Conservation (phyloP, 2,329 filamentous ascomycete species). For the Trichoderma sp. region DNA sequence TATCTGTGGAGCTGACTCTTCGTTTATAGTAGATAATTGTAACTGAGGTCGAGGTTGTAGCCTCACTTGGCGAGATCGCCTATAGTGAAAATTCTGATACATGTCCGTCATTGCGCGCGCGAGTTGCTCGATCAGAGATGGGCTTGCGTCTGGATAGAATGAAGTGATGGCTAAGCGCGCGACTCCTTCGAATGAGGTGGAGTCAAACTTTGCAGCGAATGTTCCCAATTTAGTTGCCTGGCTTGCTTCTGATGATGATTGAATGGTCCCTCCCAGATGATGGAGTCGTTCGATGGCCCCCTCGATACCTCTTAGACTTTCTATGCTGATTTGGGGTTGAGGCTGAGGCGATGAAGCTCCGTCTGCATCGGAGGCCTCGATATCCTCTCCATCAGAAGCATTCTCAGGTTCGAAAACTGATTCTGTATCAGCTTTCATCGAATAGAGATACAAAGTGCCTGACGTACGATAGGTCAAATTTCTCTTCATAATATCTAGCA, state of each 20-base stretch:
- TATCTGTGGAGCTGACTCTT: neutral
- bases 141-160: conserved; percentile 2
- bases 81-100: conserved; percentile 10
- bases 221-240: neutral
- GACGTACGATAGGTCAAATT: conserved; percentile 12
- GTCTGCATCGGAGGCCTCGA: neutral
- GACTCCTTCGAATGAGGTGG: neutral
- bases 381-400: neutral
- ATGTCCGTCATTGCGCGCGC: conserved; percentile 4
- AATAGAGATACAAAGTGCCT: neutral
- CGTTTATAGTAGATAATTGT: neutral
- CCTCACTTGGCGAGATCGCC: conserved; percentile 2
- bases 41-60: neutral
- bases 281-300: conserved; percentile 12
- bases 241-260: neutral
- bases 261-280: conserved; percentile 15
- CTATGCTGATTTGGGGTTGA: neutral
- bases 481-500: conserved; percentile 16
- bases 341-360: neutral
- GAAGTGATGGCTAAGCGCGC: neutral
- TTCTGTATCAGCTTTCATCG: neutral
- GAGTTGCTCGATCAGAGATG: conserved; percentile 8
- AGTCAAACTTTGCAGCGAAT: neutral
- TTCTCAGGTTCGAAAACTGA: neutral
- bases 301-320: neutral